phyloP scores from a whole-genome alignment of 2,329 filamentous ascomycete species.

The Tolypocladium ovalisporum region DNA sequence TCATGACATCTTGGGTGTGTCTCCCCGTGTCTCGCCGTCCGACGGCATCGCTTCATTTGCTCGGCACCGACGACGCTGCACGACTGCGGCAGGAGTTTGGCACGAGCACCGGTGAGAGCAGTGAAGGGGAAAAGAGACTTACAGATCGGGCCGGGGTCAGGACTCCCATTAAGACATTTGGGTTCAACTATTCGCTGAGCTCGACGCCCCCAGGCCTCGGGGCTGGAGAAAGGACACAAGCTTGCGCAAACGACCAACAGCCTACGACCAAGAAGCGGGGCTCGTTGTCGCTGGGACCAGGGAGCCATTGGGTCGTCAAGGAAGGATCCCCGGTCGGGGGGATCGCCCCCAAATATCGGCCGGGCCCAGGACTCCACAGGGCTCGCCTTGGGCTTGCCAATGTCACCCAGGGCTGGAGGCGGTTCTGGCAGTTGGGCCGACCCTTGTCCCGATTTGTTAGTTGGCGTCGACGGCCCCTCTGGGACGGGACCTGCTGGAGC shows the following conservation, averaged over 20 bases:
- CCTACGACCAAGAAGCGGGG: neutral
- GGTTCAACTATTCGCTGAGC: neutral
- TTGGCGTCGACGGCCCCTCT: neutral
- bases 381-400: neutral
- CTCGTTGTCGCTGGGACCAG: neutral
- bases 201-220: too few relatives aligned
- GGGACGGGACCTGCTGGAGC: neutral
- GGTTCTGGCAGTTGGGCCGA: constrained; percentile 4
- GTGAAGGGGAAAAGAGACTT: neutral
- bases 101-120: neutral
- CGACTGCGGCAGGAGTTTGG: neutral
- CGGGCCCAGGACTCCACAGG: neutral
- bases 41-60: neutral
- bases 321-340: neutral
- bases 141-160: neutral
- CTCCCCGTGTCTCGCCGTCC: neutral
- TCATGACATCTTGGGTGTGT: neutral
- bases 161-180: neutral
- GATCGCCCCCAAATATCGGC: neutral
- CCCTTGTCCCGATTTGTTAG: constrained; percentile 4
- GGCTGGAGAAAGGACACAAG: too few relatives aligned
- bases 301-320: too few relatives aligned
- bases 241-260: too few relatives aligned
- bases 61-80: neutral
- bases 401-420: neutral